A percentile compares a stretch with the other conserved stretches of the same genome.
Conservation (phyloP, 192 early-diverging fungal genomes). For the Spinellus fusiger region DNA sequence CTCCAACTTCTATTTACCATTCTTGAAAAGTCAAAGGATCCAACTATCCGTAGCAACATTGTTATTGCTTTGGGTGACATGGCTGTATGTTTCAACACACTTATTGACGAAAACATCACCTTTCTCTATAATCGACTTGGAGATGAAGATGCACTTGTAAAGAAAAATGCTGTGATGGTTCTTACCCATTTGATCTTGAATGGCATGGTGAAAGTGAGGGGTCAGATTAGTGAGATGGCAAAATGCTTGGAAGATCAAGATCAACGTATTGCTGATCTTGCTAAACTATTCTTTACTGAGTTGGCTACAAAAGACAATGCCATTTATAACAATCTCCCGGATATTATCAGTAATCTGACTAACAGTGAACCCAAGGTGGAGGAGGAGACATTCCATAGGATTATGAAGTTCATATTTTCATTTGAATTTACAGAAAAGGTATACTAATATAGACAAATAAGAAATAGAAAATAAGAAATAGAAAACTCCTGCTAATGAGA, state of each 20-base stretch:
- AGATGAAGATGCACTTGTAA: conserved; percentile 75
- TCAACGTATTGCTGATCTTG: conserved; percentile 82
- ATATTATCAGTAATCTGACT: conserved; percentile 93
- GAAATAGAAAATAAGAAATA: background rate
- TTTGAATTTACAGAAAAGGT: conserved; percentile 86
- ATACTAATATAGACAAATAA: background rate
- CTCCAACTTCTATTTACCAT: conserved; percentile 88
- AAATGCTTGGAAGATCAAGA: conserved; percentile 92
- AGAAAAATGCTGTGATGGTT: conserved; percentile 98
- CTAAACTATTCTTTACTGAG: conserved; percentile 95
- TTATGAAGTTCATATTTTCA: conserved; percentile 84
- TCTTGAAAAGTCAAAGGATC: conserved; percentile 75
- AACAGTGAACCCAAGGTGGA: conserved; percentile 56
- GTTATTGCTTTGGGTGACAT: conserved; percentile 98
- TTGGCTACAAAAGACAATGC: conserved; percentile 95
- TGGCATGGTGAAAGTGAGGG: conserved; percentile 99
- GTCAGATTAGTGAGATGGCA: conserved; percentile 97
- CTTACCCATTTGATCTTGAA: conserved; percentile 96
- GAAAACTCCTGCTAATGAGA: too few relatives aligned
- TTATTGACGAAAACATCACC: conserved; percentile 95
- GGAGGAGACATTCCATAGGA: conserved; percentile 78
- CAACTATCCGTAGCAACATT: conserved; percentile 88
- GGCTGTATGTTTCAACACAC: conserved; percentile 92
- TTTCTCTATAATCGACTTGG: conserved; percentile 90
- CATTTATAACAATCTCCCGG: conserved; percentile 98